Base-by-base conservation (phyloP, 1,284 basidiomycete species). In the Exsudoporus floridanus region DNA sequence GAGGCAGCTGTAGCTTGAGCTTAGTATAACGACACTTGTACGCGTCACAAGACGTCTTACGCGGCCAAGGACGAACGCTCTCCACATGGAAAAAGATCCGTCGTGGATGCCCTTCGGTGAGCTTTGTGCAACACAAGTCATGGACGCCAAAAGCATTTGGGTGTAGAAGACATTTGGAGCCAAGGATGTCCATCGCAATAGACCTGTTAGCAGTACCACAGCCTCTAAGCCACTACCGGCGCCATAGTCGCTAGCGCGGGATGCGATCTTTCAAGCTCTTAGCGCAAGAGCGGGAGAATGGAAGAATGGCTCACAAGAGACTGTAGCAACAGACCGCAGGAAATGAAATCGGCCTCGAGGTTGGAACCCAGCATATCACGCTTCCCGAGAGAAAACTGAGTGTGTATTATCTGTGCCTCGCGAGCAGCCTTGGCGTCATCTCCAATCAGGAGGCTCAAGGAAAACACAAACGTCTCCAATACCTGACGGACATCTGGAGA, bases 321-420 rank as follows among this genome's bases (percentile, higher is more conserved):
- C 53, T 84, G 76, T 21, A 88, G 64, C 18, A 85, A 50, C 14
- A 90, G 70, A 36, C 83, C 77, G 42, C 84, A 82, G 1, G 83
- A 81, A 38, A 85, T 73, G 18, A 81, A 77, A 61, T 90, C 87
- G 6, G 79, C 77, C 53, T 84, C 81, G 1, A 84, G 80, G 56
- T 75, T 80, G 16, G 82, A 73, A 14, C 76, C 80, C 39, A 80
- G 64, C 46, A 80, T 70, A 56, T 84, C 80, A 25, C 73, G 77
- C 65, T 84, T 87, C 18, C 79, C 78, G 28, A 82, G 65, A 5
- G 79, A 70, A 43, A 84, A 63, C 55, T 86, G 84, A 39, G 83
- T 78, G 50, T 87, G 84, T 72, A 86, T 80, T 69, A 86, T 77
- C 58, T 87, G 85, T 14, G 82, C 79, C 66, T 87, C 85, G 55